Conservation (phyloP, 192 early-diverging fungal genomes). For the Linnemannia hyalina region DNA sequence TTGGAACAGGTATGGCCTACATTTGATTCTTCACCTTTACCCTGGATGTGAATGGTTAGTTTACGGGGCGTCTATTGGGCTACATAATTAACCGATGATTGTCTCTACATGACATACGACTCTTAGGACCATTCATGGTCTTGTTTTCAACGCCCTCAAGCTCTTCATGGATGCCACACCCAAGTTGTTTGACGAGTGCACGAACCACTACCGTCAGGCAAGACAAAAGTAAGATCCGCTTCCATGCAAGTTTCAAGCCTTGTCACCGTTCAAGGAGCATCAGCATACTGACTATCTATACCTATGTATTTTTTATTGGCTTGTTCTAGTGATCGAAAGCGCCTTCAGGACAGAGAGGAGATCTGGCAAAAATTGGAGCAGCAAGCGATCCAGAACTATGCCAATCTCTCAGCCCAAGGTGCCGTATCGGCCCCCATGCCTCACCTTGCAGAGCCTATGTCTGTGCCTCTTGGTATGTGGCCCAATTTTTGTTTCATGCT, state of each 20-base stretch:
- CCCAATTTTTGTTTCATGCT: background rate
- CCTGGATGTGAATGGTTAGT: background rate
- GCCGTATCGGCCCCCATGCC: conserved; percentile 31
- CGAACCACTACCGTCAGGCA: conserved; percentile 91
- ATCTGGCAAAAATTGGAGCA: conserved; percentile 85
- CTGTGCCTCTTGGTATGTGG: conserved; percentile 42
- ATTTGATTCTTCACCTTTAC: background rate
- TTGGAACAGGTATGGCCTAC: conserved; percentile 88
- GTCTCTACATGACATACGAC: too few species aligned
- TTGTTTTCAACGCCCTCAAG: conserved; percentile 97
- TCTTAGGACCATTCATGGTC: conserved; percentile 91
- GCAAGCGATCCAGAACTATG: conserved; percentile 55
- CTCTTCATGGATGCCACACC: conserved; percentile 98
- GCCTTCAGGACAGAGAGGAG: conserved; percentile 83
- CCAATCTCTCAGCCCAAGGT: conserved; percentile 45
- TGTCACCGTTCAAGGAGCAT: background rate
- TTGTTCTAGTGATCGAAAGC: conserved; percentile 81
- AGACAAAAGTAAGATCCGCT: conserved; percentile 79
- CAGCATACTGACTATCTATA: conserved; percentile 11
- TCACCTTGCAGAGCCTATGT: conserved; percentile 25
- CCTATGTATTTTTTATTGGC: background rate
- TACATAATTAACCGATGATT: background rate
- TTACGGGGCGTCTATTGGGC: background rate
- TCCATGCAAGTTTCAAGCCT: background rate
- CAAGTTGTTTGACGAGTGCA: conserved; percentile 96